These are phyloP conservation scores for Somion occarium DNA, from an alignment of 1,284 basidiomycete genomes.

Conservation along the genomic window DNA sequence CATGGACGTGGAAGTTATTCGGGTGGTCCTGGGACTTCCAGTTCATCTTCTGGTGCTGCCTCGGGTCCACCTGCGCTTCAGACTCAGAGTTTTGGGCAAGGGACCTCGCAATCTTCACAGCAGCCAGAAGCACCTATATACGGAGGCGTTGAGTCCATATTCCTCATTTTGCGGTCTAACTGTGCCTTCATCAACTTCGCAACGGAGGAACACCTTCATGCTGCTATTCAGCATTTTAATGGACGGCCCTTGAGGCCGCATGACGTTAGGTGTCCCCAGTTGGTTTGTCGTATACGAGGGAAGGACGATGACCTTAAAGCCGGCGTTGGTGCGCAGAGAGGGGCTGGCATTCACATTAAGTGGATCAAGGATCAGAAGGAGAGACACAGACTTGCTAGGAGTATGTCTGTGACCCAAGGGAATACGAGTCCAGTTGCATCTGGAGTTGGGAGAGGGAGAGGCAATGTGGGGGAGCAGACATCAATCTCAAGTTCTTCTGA, in stretches of 20 bases:
- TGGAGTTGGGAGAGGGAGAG: neutral
- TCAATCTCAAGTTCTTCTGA: constrained; percentile 24
- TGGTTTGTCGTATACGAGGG: constrained; percentile 84
- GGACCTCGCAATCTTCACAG: neutral
- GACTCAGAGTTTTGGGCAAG: neutral
- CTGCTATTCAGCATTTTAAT: constrained; percentile 72
- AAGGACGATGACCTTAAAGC: constrained; percentile 85
- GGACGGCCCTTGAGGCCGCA: constrained; percentile 58
- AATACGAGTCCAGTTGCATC: neutral
- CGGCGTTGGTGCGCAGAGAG: constrained; percentile 89
- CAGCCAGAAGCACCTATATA: constrained; percentile 14
- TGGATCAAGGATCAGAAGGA: constrained; percentile 68
- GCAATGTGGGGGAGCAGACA: neutral
- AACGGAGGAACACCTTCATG: constrained; percentile 55
- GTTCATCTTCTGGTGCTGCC: neutral
- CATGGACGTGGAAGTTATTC: neutral
- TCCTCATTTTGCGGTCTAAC: constrained; percentile 88
- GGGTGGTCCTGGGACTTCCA: neutral
- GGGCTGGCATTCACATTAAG: constrained; percentile 76
- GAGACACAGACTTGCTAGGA: neutral
- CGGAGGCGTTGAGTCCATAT: constrained; percentile 80
- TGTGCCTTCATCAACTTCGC: constrained; percentile 93
- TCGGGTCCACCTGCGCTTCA: neutral
- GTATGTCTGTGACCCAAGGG: neutral
- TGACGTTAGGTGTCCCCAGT: constrained; percentile 70